phyloP scores from a whole-genome alignment of 805 yeast genomes.

The Komagataella kurtzmanii region DNA sequence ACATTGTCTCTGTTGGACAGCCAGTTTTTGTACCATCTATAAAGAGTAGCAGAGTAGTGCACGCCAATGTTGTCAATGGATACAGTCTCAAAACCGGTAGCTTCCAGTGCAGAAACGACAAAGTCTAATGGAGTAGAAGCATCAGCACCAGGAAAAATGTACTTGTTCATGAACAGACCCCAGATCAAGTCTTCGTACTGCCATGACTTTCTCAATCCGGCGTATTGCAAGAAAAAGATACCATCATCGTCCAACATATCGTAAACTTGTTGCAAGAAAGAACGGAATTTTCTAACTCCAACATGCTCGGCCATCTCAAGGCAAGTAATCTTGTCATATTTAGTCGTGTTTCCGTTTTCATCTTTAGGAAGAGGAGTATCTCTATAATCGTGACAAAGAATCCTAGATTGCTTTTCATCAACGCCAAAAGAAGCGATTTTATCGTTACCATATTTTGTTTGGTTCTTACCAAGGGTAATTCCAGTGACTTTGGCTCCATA shows the following conservation, averaged over 20 bases:
- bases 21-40: slow-evolving; percentile 96
- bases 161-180: slow-evolving; percentile 95
- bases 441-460: slow-evolving; percentile 78
- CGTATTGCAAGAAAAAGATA: slow-evolving; percentile 72
- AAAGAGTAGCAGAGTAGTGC: slow-evolving; percentile 80
- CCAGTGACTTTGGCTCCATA: slow-evolving; percentile 85
- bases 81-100: slow-evolving; percentile 76
- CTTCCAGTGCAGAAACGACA: slow-evolving; percentile 65
- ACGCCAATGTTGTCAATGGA: slow-evolving; percentile 83
- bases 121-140: slow-evolving; percentile 89
- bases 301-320: slow-evolving; percentile 96
- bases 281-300: slow-evolving; percentile 71
- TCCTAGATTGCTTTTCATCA: slow-evolving; percentile 51
- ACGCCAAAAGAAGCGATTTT: slow-evolving; percentile 60
- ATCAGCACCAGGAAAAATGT: slow-evolving; percentile 95
- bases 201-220: slow-evolving; percentile 87
- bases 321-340: slow-evolving; percentile 78
- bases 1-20: slow-evolving; percentile 66
- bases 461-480: slow-evolving; percentile 80
- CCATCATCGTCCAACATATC: slow-evolving; percentile 91
- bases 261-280: slow-evolving; percentile 68
- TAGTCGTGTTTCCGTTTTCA: slow-evolving; percentile 24
- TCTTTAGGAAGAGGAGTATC: slow-evolving; percentile 57
- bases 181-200: slow-evolving; percentile 88
- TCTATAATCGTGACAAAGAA: slow-evolving; percentile 79